A percentile compares a stretch with the other conserved stretches of the same genome.
Conservation (phyloP, 768 basidiomycete genomes). For the Scleroderma bovista region DNA sequence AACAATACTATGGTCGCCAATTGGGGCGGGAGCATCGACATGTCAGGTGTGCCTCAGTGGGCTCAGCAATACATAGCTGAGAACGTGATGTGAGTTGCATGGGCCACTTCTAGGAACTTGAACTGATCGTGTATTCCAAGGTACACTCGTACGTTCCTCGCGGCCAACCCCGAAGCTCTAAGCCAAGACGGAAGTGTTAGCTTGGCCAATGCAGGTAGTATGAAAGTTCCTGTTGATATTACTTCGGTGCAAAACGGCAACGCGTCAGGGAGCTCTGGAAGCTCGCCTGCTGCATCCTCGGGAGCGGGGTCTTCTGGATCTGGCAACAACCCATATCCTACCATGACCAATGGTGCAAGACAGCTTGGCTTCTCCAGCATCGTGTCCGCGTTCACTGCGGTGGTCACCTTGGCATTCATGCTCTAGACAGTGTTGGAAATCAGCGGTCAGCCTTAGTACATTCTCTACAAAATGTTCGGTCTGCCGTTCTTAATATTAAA, state of each 20-base stretch:
- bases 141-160: slow-evolving; percentile 40
- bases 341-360: slow-evolving; percentile 38
- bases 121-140: slow-evolving; percentile 5
- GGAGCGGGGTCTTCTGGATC: slow-evolving; percentile 16
- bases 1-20: slow-evolving; percentile 39
- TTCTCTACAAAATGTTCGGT: too few relatives aligned
- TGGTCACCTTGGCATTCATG: not conserved
- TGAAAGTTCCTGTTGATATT: slow-evolving; percentile 60
- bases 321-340: slow-evolving; percentile 2
- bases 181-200: slow-evolving; percentile 46
- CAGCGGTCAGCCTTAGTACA: too few relatives aligned
- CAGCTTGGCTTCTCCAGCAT: slow-evolving; percentile 43
- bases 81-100: slow-evolving; percentile 43
- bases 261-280: slow-evolving; percentile 22
- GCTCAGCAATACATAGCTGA: slow-evolving; percentile 43
- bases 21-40: not conserved
- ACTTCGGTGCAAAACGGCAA: slow-evolving; percentile 32
- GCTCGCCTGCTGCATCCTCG: slow-evolving; percentile 17
- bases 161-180: slow-evolving; percentile 48
- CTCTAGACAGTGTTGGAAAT: too few relatives aligned
- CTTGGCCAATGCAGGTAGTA: slow-evolving; percentile 36
- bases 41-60: slow-evolving; percentile 29
- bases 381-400: slow-evolving; percentile 38
- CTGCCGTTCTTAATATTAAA: not conserved
- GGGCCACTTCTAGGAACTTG: slow-evolving; percentile 1